A percentile compares a stretch with the other conserved stretches of the same genome.
Conservation (phyloP, 129 eudicot genomes). For the Tanacetum coccineum region DNA sequence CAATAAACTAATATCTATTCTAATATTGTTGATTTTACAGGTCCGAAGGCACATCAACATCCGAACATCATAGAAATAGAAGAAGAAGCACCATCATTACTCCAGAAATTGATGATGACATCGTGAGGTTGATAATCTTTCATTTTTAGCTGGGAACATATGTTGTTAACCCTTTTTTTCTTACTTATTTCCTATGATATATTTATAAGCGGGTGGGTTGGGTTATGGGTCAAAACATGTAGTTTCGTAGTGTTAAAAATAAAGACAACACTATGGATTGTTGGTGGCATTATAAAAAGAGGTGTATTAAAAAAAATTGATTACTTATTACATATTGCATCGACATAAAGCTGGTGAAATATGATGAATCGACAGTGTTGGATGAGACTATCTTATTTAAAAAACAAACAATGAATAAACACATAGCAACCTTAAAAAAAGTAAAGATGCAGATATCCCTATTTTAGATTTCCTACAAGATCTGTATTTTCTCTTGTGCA, state of each 20-base stretch:
- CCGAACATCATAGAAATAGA: slow-evolving; percentile 68
- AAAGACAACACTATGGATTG: not conserved
- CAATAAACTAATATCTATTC: too few species aligned
- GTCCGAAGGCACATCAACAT: too few species aligned
- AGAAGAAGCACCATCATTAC: slow-evolving; percentile 88
- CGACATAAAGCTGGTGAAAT: not conserved
- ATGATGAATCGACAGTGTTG: slow-evolving; percentile 3
- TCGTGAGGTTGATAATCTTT: slow-evolving; percentile 61
- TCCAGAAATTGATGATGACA: slow-evolving; percentile 96
- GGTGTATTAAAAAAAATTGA: not conserved
- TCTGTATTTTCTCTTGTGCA: slow-evolving; percentile 5
- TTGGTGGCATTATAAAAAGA: slow-evolving; percentile 5
- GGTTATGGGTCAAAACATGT: too few species aligned
- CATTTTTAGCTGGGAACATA: not conserved
- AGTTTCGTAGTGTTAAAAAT: too few species aligned
- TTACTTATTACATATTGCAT: not conserved
- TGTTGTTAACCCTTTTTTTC: not conserved
- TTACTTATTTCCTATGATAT: slow-evolving; percentile 1
- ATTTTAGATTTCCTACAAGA: too few species aligned
- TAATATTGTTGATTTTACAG: too few species aligned
- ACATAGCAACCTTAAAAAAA: too few species aligned
- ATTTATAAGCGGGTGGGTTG: too few species aligned
- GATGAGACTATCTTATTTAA: not conserved
- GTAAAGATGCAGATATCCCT: too few species aligned
- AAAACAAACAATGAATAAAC: not conserved